These are phyloP conservation scores for Helminthosporium solani DNA, from an alignment of 2,329 filamentous ascomycete genomes.

Conservation along the genomic window DNA sequence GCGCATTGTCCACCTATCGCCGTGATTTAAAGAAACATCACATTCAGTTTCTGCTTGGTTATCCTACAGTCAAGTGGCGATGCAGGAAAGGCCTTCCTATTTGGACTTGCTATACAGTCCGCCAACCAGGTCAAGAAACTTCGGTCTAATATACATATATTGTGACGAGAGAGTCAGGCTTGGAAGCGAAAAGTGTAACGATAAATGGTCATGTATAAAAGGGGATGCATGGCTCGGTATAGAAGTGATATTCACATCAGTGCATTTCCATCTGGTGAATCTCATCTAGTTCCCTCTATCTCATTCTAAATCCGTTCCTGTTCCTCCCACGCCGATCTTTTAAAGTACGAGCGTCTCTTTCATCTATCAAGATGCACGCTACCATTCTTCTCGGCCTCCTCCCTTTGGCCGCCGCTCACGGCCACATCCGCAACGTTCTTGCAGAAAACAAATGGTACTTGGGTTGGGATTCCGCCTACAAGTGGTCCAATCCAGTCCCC, in stretches of 20 bases:
- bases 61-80: background rate
- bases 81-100: background rate
- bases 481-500: conserved; percentile 33
- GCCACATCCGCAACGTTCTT: conserved; percentile 31
- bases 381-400: conserved; percentile 18
- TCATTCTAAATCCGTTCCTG: conserved; percentile 1
- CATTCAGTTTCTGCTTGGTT: background rate
- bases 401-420: conserved; percentile 31
- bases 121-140: background rate
- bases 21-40: no score
- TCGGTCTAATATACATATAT: background rate
- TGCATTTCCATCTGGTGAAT: conserved; percentile 3
- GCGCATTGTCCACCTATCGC: background rate
- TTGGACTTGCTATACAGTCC: background rate
- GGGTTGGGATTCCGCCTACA: conserved; percentile 34
- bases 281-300: background rate
- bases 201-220: no score
- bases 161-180: background rate
- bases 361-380: conserved; percentile 17
- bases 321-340: background rate
- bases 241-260: conserved; percentile 1
- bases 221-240: conserved; percentile 1
- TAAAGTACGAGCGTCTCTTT: no score
- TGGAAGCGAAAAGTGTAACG: background rate
- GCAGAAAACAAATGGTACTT: conserved; percentile 30